A percentile compares a stretch with the other conserved stretches of the same genome.
Evolutionary conservation across 2,329 filamentous ascomycete genomes (phyloP).

Genomic region (Lithohypha guttulata): DNA sequence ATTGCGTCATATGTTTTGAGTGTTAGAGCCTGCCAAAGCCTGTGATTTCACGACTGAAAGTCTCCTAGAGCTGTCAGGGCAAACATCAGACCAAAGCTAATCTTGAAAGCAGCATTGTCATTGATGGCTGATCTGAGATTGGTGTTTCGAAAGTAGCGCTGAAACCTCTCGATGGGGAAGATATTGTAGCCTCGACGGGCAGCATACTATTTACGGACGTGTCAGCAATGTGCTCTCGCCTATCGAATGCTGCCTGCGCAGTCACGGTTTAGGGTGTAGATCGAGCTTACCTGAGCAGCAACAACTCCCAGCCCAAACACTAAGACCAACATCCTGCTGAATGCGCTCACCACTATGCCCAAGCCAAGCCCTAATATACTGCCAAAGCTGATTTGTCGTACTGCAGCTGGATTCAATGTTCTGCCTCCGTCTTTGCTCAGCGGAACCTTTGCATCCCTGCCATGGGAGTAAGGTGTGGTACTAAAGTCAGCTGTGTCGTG

Average conservation of each 20-base stretch:
- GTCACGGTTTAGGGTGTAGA: no score
- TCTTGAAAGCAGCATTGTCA: constrained; percentile 35
- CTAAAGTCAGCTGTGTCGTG: constrained; percentile 16
- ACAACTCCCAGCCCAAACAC: constrained; percentile 35
- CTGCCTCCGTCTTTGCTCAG: constrained; percentile 17
- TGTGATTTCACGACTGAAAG: no score
- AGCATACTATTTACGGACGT: no score
- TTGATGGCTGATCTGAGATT: constrained; percentile 30
- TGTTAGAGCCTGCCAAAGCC: no score
- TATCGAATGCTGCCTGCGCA: no score
- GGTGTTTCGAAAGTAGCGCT: constrained; percentile 32
- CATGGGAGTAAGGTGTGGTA: constrained; percentile 16
- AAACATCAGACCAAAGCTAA: constrained; percentile 37
- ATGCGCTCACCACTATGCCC: constrained; percentile 34
- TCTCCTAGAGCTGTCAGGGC: constrained; percentile 35
- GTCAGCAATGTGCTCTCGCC: not conserved
- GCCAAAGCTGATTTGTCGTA: constrained; percentile 36
- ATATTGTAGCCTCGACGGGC: constrained; percentile 38
- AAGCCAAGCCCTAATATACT: constrained; percentile 35
- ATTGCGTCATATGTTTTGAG: no score
- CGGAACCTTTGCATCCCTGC: constrained; percentile 18
- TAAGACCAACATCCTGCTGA: constrained; percentile 35
- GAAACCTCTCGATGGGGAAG: constrained; percentile 31
- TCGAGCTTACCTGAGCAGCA: constrained; percentile 30
- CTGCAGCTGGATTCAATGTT: constrained; percentile 22